Conservation (phyloP, 2,329 filamentous ascomycete genomes). For the Stemphylium vesicarium region DNA sequence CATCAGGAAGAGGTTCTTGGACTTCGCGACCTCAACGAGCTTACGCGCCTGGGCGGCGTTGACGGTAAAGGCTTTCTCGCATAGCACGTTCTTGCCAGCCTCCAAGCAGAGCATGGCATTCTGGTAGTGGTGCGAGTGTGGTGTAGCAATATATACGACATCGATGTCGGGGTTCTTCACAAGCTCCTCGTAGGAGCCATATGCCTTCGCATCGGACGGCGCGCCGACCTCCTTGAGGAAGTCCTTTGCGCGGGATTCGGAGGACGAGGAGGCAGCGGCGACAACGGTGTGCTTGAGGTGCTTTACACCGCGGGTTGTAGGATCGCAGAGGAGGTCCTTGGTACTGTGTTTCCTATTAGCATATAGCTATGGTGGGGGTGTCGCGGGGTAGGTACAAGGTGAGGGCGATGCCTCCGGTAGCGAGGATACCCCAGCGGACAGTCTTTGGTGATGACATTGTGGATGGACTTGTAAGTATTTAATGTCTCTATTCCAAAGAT, state of each 20-base stretch:
- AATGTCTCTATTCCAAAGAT: not conserved
- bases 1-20: constrained; percentile 64
- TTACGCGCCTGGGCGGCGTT: constrained; percentile 77
- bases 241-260: constrained; percentile 69
- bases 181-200: constrained; percentile 82
- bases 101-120: constrained; percentile 84
- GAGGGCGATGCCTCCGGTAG: constrained; percentile 57
- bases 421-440: constrained; percentile 56
- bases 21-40: constrained; percentile 72
- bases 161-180: constrained; percentile 80
- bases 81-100: constrained; percentile 86
- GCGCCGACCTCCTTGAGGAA: constrained; percentile 76
- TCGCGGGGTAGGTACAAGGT: constrained; percentile 48
- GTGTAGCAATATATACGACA: constrained; percentile 87
- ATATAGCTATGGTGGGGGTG: constrained; percentile 14
- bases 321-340: constrained; percentile 79
- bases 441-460: constrained; percentile 46
- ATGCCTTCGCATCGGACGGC: constrained; percentile 71
- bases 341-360: constrained; percentile 49
- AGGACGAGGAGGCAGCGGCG: constrained; percentile 80
- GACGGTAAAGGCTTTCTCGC: constrained; percentile 89
- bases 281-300: constrained; percentile 79
- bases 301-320: constrained; percentile 69
- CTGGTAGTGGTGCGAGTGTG: constrained; percentile 92
- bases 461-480: not conserved